A percentile compares a stretch with the other conserved stretches of the same genome.
These are phyloP conservation scores for Neonectria magnoliae DNA, from an alignment of 2,329 filamentous ascomycete species.

Conservation along the genomic window DNA sequence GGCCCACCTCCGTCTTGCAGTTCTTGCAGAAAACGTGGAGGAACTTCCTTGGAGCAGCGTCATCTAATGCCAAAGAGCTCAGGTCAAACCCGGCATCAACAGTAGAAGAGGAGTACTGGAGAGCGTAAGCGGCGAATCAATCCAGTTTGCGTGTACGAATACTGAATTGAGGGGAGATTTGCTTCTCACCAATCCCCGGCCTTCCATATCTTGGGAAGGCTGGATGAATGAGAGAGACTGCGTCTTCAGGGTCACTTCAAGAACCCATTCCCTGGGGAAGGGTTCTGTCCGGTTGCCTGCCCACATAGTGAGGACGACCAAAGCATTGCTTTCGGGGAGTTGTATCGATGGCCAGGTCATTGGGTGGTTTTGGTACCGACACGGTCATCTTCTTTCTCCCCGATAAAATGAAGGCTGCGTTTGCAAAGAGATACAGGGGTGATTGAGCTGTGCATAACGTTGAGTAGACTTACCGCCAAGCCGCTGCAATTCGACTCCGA, in stretches of 20 bases:
- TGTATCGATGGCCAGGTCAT: slow-evolving; percentile 75
- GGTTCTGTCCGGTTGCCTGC: slow-evolving; percentile 42
- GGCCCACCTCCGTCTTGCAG: slow-evolving; percentile 59
- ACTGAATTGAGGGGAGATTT: slow-evolving; percentile 54
- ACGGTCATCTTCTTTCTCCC: slow-evolving; percentile 71
- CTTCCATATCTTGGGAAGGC: slow-evolving; percentile 60
- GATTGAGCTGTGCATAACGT: slow-evolving; percentile 26
- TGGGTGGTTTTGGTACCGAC: slow-evolving; percentile 55
- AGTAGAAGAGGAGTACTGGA: slow-evolving; percentile 52
- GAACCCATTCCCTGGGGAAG: slow-evolving; percentile 58
- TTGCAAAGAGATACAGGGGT: slow-evolving; percentile 13
- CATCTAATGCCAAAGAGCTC: slow-evolving; percentile 43
- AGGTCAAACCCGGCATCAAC: slow-evolving; percentile 44
- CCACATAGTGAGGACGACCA: slow-evolving; percentile 39
- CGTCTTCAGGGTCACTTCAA: slow-evolving; percentile 43
- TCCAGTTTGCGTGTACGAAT: slow-evolving; percentile 14
- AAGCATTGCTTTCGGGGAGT: slow-evolving; percentile 67
- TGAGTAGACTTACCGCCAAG: slow-evolving; percentile 48
- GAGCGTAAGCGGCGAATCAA: slow-evolving; percentile 37
- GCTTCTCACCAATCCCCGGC: slow-evolving; percentile 57
- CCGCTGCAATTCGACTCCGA: slow-evolving; percentile 70
- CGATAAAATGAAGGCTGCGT: slow-evolving; percentile 25
- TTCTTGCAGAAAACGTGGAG: slow-evolving; percentile 57
- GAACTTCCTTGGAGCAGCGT: slow-evolving; percentile 39
- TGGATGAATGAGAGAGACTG: slow-evolving; percentile 56